These are phyloP conservation scores for Fraxinus anomala DNA, from an alignment of 257 asterid species.

Conservation along the genomic window DNA sequence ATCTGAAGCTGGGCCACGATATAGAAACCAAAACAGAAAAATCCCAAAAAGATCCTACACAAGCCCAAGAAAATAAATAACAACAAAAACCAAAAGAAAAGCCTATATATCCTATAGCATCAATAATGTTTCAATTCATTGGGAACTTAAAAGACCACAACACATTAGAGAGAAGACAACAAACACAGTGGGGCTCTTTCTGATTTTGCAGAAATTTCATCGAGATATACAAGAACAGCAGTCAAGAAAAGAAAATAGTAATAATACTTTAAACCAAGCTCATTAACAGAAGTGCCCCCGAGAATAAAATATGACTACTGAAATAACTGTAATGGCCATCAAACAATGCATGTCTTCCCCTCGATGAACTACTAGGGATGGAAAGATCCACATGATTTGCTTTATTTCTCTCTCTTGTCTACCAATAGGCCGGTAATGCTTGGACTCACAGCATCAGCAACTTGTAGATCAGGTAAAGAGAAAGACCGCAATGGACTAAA, in stretches of 20 bases:
- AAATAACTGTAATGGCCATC: conserved; percentile 22
- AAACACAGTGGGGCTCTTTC: not conserved
- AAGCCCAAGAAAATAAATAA: not conserved
- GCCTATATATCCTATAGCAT: too few relatives aligned
- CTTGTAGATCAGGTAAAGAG: conserved; percentile 79
- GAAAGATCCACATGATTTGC: conserved; percentile 16
- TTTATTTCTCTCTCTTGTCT: conserved; percentile 33
- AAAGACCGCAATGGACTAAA: conserved; percentile 65
- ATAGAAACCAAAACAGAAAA: not conserved
- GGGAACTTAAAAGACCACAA: too few relatives aligned
- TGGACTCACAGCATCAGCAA: conserved; percentile 39
- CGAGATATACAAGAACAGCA: conserved; percentile 23
- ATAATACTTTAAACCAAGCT: conserved; percentile 31
- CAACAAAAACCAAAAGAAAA: too few relatives aligned
- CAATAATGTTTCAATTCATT: too few relatives aligned
- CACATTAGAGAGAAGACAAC: not conserved
- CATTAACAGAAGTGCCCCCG: conserved; percentile 33
- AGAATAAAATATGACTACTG: conserved; percentile 29
- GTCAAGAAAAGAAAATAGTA: conserved; percentile 28
- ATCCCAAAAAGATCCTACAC: not conserved
- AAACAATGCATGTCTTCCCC: conserved; percentile 49
- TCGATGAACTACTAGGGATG: conserved; percentile 51
- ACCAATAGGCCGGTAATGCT: conserved; percentile 39
- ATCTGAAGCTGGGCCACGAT: not conserved
- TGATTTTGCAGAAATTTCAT: conserved; percentile 13